Base-by-base conservation (phyloP, 2,329 filamentous ascomycete species). In the Sclerotinia borealis region DNA sequence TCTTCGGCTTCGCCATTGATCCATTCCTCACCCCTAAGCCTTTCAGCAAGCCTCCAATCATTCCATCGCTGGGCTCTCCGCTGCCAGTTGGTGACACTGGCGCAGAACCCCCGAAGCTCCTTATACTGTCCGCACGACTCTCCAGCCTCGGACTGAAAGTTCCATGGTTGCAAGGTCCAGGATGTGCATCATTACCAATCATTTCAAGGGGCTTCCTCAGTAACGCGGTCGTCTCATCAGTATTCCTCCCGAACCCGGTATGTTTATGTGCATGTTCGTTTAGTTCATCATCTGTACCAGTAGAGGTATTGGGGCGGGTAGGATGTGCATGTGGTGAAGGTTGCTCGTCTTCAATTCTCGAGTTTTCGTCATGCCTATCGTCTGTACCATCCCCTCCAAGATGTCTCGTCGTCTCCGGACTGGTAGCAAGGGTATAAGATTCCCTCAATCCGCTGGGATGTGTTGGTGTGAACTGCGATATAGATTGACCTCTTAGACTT, bases 91-190 rank as follows among this genome's bases (percentile, higher is more conserved):
- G 61, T 56, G 6, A 64, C 48, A 8, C 49, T 31, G 65, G 67
- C 17, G 67, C 50, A 34, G 68, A 64, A 51, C 70, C 69, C 47
- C 68, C 66, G 67, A 62, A 62, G 56, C 68, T 73, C 62, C 59
- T 64, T 47, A 70, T 60, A 59, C 72, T 74, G 11, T 65, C 66
- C 22, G 72, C 63, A 29, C 71, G 70, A 62, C 61, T 71, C 51
- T 77, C 77, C 0, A 88, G 82, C 43, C 85, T 79, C 1, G 90
- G 88, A 49, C 90, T 92, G 72, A 93, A 91, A 19, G 89, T 90
- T 69, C 90, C 91, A 77, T 95, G 89, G 70, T 83, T 81, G 78
- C 87, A 91, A 45, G 75, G 73, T 34, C 74, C 76, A 54, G 77
- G 70, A 54, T 74, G 72, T 17, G 69, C 67, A 31, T 68, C 56